Percentiles rank a stretch among this genome's conserved stretches.
Evolutionary conservation across 495 filamentous ascomycete genomes (phyloP).

Genomic region (Xylaria flabelliformis): DNA sequence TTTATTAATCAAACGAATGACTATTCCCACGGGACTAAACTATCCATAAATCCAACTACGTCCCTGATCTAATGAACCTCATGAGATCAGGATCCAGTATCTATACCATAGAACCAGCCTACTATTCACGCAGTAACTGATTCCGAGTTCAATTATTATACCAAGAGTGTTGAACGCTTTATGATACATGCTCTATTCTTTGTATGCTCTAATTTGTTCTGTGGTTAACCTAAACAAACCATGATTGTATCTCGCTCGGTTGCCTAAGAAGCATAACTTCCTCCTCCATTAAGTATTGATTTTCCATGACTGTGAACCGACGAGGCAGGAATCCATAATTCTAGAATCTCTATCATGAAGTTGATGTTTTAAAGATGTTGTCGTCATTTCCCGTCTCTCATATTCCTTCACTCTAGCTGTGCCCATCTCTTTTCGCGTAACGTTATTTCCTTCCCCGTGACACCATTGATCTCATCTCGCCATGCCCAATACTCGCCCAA

Average conservation of each 20-base stretch:
- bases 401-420: conserved; percentile 45
- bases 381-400: background rate
- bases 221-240: background rate
- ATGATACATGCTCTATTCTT: background rate
- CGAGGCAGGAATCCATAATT: background rate
- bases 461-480: conserved; percentile 73
- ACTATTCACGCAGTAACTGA: background rate
- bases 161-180: background rate
- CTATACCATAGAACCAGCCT: background rate
- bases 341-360: conserved; percentile 1
- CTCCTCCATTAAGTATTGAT: background rate
- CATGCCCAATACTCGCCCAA: conserved; percentile 97
- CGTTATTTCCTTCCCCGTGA: conserved; percentile 65
- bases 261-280: background rate
- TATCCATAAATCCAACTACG: background rate
- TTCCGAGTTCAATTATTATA: background rate
- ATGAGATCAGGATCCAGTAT: background rate
- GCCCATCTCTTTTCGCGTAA: conserved; percentile 87
- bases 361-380: background rate
- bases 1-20: background rate
- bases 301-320: background rate
- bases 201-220: background rate
- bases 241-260: background rate
- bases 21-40: background rate
- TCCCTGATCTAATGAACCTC: background rate